phyloP scores from a whole-genome alignment of 306 rosid genomes.

The Castanea crenata region DNA sequence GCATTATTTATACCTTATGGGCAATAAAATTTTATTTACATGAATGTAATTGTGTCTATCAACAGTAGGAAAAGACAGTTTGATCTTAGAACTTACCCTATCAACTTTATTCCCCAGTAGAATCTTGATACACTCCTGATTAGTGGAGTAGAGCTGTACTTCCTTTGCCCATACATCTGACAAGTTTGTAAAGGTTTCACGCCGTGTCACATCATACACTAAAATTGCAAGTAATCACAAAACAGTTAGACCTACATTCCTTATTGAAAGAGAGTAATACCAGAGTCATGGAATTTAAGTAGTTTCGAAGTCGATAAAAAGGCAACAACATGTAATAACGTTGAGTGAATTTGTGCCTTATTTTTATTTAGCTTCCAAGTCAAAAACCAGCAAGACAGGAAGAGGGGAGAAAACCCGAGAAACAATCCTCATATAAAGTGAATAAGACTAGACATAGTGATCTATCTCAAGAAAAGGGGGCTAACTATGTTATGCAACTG shows the following conservation, averaged over 20 bases:
- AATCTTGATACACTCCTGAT: slow-evolving; percentile 70
- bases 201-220: slow-evolving; percentile 90
- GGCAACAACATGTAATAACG: background rate
- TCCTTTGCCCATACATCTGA: slow-evolving; percentile 78
- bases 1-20: background rate
- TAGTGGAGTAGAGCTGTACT: slow-evolving; percentile 66
- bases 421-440: background rate
- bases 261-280: background rate
- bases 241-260: slow-evolving; percentile 7
- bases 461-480: background rate
- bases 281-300: background rate
- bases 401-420: background rate
- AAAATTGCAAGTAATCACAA: slow-evolving; percentile 14
- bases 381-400: background rate
- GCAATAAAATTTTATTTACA: background rate
- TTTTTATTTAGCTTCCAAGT: background rate
- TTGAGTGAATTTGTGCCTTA: background rate
- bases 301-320: background rate
- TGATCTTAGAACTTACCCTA: slow-evolving; percentile 45
- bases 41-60: background rate
- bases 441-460: background rate
- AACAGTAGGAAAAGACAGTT: background rate
- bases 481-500: background rate
- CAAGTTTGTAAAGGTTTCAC: slow-evolving; percentile 80
- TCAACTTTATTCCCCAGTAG: slow-evolving; percentile 93